Percentiles rank a stretch among this genome's conserved stretches.
phyloP scores from a whole-genome alignment of 805 yeast genomes.

The Ogataea sp. region DNA sequence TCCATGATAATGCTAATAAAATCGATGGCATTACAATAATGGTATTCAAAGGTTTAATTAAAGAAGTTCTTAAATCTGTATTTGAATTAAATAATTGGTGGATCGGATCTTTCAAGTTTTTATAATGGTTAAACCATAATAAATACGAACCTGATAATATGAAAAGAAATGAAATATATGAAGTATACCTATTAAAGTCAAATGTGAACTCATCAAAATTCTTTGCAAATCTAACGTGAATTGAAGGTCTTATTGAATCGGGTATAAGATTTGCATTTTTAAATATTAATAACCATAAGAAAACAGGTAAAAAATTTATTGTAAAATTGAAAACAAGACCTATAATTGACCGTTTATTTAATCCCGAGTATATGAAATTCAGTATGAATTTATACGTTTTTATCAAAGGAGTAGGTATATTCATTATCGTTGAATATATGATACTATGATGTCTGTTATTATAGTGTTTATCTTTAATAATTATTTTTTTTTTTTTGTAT shows the following conservation, averaged over 20 bases:
- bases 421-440: too few relatives aligned
- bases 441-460: not conserved
- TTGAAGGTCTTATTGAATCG: constrained; percentile 40
- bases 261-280: constrained; percentile 56
- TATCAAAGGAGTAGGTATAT: not conserved
- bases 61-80: not conserved
- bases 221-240: constrained; percentile 39
- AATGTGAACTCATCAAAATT: constrained; percentile 35
- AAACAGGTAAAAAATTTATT: constrained; percentile 43
- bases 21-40: constrained; percentile 27
- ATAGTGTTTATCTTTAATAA: not conserved
- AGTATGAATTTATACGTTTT: not conserved
- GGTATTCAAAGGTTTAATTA: constrained; percentile 12
- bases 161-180: constrained; percentile 14
- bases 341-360: constrained; percentile 31
- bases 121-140: constrained; percentile 12
- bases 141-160: constrained; percentile 8
- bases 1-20: constrained; percentile 38
- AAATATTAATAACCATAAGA: constrained; percentile 48
- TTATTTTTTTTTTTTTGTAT: too few relatives aligned
- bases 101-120: constrained; percentile 3
- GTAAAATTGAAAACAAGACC: constrained; percentile 35
- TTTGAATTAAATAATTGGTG: not conserved
- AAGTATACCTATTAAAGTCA: constrained; percentile 10
- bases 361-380: constrained; percentile 3